These are phyloP conservation scores for Penicillium fuscoglaucum DNA, from an alignment of 2,329 filamentous ascomycete genomes.

Conservation along the genomic window DNA sequence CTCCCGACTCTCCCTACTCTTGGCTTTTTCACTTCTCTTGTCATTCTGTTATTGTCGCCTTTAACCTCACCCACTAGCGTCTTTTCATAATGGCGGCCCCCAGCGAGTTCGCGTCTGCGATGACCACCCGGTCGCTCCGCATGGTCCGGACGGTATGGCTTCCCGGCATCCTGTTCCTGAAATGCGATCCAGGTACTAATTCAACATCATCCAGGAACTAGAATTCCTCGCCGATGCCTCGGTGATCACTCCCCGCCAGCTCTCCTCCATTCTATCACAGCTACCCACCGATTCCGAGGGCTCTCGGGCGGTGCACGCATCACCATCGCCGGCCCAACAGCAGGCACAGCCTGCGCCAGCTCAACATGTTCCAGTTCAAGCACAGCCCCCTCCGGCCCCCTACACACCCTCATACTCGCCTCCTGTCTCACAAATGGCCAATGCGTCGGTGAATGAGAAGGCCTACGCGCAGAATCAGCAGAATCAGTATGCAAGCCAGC, in stretches of 20 bases:
- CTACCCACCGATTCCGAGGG: slow-evolving; percentile 59
- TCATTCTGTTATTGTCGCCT: background rate
- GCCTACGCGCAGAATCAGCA: slow-evolving; percentile 33
- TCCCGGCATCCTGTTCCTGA: slow-evolving; percentile 10
- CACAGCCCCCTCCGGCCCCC: slow-evolving; percentile 35
- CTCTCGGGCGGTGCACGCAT: slow-evolving; percentile 19
- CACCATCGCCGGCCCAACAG: slow-evolving; percentile 27
- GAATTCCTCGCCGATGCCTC: slow-evolving; percentile 83
- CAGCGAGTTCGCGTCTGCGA: slow-evolving; percentile 49
- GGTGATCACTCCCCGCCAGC: slow-evolving; percentile 72
- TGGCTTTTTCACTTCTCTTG: background rate
- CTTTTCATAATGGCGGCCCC: slow-evolving; percentile 34
- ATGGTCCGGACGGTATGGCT: slow-evolving; percentile 76
- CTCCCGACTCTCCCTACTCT: background rate
- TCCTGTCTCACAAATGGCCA: slow-evolving; percentile 42
- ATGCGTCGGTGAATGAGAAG: slow-evolving; percentile 45
- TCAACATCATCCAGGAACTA: slow-evolving; percentile 65
- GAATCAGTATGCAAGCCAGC: slow-evolving; percentile 30
- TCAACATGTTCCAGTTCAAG: slow-evolving; percentile 18
- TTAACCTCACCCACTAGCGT: background rate
- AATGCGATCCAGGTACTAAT: slow-evolving; percentile 6
- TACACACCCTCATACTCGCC: slow-evolving; percentile 44
- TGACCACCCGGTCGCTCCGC: slow-evolving; percentile 81
- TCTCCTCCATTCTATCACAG: slow-evolving; percentile 70
- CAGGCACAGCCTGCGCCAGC: slow-evolving; percentile 29